Evolutionary conservation across 768 basidiomycete genomes (phyloP), one percentile per base, ranked within the genome.

Genomic region (Tulasnella sp.): DNA sequence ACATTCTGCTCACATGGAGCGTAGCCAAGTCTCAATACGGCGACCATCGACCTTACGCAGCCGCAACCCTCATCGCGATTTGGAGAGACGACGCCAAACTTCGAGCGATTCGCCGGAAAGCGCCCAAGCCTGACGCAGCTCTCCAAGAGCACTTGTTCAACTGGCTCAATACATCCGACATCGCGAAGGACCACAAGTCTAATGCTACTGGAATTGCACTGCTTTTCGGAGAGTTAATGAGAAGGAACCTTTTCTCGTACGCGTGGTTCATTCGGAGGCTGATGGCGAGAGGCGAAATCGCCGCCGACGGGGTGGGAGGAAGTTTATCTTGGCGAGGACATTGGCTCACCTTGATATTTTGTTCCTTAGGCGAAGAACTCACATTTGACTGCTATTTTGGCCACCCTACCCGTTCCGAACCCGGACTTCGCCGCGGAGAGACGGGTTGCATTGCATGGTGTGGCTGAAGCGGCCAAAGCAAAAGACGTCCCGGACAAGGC

Each of bases 21-120:
- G 87, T 93, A 34, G 91, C 91, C 0, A 86, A 88, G 2, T 81
- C 90, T 19, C 92, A 94, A 79, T 92, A 89, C 73, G 92, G 92
- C 11, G 89, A 92, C 59, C 92, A 93, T 75, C 83, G 92, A 39
- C 87, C 90, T 0, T 90, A 89, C 76, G 91, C 87, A 35, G 90
- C 89, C 1, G 87, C 86, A 8, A 89, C 89, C 22, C 82, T 93
- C 44, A 85, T 93, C 67, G 82, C 81, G 2, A 82, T 83, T 37
- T 90, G 90, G 84, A 83, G 87, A 40, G 84, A 86, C 68, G 86
- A 83, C 73, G 85, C 85, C 35, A 84, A 84, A 71, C 86, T 87
- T 74, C 86, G 88, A 22, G 88, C 89, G 7, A 83, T 84, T 69
- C 83, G 89, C 36, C 84, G 89, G 17, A 86, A 89, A 70, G 80